phyloP scores from a whole-genome alignment of 2,329 filamentous ascomycete genomes.

The Volutella citrinella region DNA sequence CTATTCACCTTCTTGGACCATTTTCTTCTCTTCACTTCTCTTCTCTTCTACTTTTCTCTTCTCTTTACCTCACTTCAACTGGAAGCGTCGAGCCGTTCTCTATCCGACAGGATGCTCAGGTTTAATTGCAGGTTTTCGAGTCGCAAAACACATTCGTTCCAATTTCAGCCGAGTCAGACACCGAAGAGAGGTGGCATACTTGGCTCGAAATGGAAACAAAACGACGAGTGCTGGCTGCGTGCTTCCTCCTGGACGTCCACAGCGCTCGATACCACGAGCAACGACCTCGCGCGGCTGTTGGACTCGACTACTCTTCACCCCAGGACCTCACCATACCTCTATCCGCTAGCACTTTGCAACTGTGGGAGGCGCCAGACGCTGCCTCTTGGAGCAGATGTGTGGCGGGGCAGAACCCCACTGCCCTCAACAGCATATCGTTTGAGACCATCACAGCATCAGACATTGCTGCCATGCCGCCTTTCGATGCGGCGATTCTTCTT shows the following conservation, averaged over 20 bases:
- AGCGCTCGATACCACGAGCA: constrained; percentile 54
- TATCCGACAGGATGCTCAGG: constrained; percentile 13
- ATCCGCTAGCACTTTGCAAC: constrained; percentile 38
- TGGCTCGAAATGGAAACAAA: constrained; percentile 53
- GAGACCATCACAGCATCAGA: constrained; percentile 34
- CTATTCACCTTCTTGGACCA: constrained; percentile 2
- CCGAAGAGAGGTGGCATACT: constrained; percentile 42
- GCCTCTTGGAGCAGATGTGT: constrained; percentile 43
- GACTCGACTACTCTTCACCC: constrained; percentile 35
- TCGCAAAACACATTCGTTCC: constrained; percentile 26
- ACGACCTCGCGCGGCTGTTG: constrained; percentile 30
- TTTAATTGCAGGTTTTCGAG: constrained; percentile 39
- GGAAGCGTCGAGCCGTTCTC: too few species aligned
- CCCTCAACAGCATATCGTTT: constrained; percentile 28
- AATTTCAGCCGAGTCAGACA: constrained; percentile 19
- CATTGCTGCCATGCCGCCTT: constrained; percentile 31
- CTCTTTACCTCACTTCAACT: constrained; percentile 7
- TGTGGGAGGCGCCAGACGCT: constrained; percentile 48
- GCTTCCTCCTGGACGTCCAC: constrained; percentile 56
- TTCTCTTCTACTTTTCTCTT: constrained; percentile 27
- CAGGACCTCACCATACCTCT: constrained; percentile 43
- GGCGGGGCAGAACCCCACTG: constrained; percentile 21
- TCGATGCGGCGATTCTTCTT: constrained; percentile 41
- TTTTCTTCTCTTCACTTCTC: constrained; percentile 2
- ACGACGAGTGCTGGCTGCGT: constrained; percentile 53